A percentile compares a stretch with the other conserved stretches of the same genome.
Evolutionary conservation across 202 grass and related monocot genomes (phyloP).

Genomic region (Saccharum hybrid): DNA sequence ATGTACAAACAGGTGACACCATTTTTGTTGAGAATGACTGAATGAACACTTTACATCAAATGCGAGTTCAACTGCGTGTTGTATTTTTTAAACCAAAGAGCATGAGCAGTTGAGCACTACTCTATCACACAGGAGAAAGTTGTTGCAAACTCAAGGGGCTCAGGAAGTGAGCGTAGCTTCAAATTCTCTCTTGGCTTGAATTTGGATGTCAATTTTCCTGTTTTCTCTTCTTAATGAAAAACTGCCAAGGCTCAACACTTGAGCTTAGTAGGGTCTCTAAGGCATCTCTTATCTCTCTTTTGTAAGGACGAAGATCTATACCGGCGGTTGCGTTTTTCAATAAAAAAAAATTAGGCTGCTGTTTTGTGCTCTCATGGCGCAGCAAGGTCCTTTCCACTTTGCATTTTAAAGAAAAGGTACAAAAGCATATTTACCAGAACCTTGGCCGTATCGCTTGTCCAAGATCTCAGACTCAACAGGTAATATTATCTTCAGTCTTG

Average conservation of each 20-base stretch:
- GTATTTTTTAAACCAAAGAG: not conserved
- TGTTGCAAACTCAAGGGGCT: not conserved
- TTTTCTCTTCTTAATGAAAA: too few species aligned
- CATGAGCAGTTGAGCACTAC: not conserved
- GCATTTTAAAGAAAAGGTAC: too few species aligned
- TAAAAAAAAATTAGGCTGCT: not conserved
- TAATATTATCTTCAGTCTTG: not conserved
- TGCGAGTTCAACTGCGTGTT: not conserved
- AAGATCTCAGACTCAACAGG: not conserved
- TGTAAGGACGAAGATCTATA: too few species aligned
- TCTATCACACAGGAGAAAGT: not conserved
- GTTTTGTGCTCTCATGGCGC: not conserved
- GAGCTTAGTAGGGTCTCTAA: too few species aligned
- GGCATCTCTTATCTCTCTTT: too few species aligned
- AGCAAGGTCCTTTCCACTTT: too few species aligned
- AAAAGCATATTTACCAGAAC: too few species aligned
- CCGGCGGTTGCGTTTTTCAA: not conserved
- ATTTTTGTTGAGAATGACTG: conserved; percentile 39
- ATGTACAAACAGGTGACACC: conserved; percentile 33
- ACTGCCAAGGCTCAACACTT: too few species aligned
- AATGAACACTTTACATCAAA: conserved; percentile 20
- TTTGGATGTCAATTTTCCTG: too few species aligned
- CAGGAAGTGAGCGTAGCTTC: too few species aligned
- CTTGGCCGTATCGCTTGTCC: too few species aligned
- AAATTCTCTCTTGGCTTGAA: too few species aligned